Percentiles rank a stretch among this genome's conserved stretches.
Evolutionary conservation across 2,329 filamentous ascomycete genomes (phyloP).

Genomic region (Claviceps spartinae): DNA sequence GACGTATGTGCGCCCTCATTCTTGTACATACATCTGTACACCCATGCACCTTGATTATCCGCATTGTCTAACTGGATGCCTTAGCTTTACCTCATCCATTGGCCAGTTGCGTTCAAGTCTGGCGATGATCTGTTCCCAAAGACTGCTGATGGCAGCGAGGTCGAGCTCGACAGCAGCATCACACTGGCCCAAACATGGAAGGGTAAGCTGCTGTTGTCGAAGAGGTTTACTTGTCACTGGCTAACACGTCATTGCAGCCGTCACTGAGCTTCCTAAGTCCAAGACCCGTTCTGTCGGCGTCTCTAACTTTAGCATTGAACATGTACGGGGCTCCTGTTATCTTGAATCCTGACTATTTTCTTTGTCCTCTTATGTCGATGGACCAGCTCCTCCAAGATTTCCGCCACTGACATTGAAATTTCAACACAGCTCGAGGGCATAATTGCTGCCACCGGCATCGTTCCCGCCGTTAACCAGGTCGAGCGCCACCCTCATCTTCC

Average conservation of each 20-base stretch:
- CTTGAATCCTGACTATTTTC: not conserved
- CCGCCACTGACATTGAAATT: not conserved
- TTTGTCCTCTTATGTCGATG: not conserved
- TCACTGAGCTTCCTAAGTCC: constrained; percentile 43
- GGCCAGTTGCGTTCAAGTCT: constrained; percentile 37
- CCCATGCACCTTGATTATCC: not conserved
- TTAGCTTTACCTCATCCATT: constrained; percentile 49
- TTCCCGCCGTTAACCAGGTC: constrained; percentile 52
- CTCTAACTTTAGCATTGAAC: constrained; percentile 56
- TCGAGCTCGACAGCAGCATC: constrained; percentile 30
- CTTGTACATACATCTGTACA: not conserved
- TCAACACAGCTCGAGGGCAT: constrained; percentile 33
- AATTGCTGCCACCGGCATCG: constrained; percentile 42
- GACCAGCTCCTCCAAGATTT: not conserved
- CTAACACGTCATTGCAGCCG: constrained; percentile 14
- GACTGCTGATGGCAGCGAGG: constrained; percentile 18
- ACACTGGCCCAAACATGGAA: constrained; percentile 31
- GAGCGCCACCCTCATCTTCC: constrained; percentile 55
- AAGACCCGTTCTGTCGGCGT: constrained; percentile 57
- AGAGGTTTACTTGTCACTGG: not conserved
- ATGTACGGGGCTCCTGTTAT: constrained; percentile 14
- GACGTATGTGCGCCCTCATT: constrained; percentile 23
- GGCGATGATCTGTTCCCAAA: constrained; percentile 32
- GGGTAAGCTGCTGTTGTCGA: constrained; percentile 13
- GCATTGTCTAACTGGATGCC: not conserved